Conservation (phyloP, 23 red algal species). For the Rhodosorus marinus region DNA sequence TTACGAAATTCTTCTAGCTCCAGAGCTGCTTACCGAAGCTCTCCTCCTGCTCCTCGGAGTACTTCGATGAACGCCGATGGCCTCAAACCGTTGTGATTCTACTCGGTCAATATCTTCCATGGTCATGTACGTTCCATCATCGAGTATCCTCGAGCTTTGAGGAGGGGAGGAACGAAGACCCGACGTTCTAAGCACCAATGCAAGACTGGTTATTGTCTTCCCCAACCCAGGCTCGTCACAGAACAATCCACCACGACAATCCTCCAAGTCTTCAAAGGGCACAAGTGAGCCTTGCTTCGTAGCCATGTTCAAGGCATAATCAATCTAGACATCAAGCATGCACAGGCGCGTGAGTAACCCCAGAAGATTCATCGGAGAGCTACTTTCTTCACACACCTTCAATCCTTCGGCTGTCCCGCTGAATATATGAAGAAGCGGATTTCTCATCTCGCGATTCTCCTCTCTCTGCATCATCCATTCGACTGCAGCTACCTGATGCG, state of each 20-base stretch:
- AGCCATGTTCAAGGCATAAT: background rate
- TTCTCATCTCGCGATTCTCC: background rate
- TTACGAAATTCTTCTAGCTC: too few relatives aligned
- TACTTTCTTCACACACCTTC: background rate
- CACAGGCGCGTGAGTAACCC: conserved; percentile 5
- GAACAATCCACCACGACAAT: conserved; percentile 46
- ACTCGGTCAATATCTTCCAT: too few relatives aligned
- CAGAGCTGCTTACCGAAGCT: too few relatives aligned
- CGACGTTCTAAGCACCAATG: conserved; percentile 52
- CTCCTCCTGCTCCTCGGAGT: too few relatives aligned
- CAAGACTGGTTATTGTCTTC: conserved; percentile 71
- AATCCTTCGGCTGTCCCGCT: background rate
- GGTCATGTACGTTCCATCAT: too few relatives aligned
- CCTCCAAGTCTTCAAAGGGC: background rate
- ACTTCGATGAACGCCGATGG: too few relatives aligned
- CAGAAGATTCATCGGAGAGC: background rate
- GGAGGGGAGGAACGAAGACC: too few relatives aligned
- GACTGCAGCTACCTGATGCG: conserved; percentile 29
- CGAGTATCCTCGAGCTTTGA: too few relatives aligned
- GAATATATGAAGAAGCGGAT: background rate
- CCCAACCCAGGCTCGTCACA: conserved; percentile 97
- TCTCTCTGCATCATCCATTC: conserved; percentile 21
- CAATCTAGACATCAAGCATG: conserved; percentile 2
- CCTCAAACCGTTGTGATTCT: too few relatives aligned
- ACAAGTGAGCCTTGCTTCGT: too few relatives aligned